Conservation (phyloP, 2,329 filamentous ascomycete genomes). For the Penicillium sp. region DNA sequence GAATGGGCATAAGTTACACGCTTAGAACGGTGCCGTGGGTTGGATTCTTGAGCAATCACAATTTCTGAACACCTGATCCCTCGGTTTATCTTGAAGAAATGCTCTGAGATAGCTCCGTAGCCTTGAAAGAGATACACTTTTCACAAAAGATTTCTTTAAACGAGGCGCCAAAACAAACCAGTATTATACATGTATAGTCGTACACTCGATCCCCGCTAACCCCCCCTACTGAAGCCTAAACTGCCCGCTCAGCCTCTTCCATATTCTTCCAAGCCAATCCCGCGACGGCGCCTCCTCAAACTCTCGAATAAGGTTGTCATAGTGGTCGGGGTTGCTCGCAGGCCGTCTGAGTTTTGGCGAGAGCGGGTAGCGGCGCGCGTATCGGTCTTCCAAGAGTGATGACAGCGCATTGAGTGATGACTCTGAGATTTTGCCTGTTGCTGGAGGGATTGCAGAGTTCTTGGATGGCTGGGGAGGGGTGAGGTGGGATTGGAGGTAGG, state of each 20-base stretch:
- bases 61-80: no score
- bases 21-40: background rate
- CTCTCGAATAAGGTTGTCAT: constrained; percentile 57
- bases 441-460: constrained; percentile 24
- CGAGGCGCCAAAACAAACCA: background rate
- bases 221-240: constrained; percentile 45
- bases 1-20: background rate
- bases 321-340: constrained; percentile 57
- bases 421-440: constrained; percentile 34
- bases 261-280: constrained; percentile 50
- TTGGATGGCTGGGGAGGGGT: constrained; percentile 18
- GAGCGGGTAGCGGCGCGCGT: constrained; percentile 57
- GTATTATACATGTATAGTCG: constrained; percentile 7
- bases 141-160: background rate
- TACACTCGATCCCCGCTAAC: background rate
- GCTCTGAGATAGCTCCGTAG: no score
- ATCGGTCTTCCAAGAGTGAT: constrained; percentile 64
- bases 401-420: constrained; percentile 62
- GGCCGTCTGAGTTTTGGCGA: constrained; percentile 54
- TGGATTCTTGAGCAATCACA: background rate
- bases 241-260: constrained; percentile 54
- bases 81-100: no score
- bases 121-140: background rate
- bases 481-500: constrained; percentile 44
- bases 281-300: constrained; percentile 59